Evolutionary conservation across 345 rosid species (phyloP).

Genomic region (Citrus australasica): DNA sequence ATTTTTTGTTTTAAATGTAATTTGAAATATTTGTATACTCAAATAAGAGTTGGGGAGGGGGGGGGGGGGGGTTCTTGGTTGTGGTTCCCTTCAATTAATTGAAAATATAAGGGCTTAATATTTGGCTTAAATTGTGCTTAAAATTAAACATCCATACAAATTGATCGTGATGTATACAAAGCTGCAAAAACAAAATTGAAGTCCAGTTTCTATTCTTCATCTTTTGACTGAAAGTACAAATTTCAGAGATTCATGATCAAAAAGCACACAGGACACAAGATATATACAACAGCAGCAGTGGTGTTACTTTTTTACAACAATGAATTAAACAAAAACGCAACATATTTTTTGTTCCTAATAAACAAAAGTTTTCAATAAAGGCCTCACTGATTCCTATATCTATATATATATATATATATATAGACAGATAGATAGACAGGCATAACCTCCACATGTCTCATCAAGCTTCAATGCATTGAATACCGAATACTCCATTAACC

Average conservation of each 20-base stretch:
- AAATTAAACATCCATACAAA: background rate
- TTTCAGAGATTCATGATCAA: background rate
- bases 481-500: background rate
- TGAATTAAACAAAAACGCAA: too few relatives aligned
- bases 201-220: background rate
- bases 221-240: background rate
- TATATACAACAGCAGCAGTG: too few relatives aligned
- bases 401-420: too few relatives aligned
- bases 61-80: too few relatives aligned
- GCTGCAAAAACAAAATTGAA: background rate
- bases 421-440: too few relatives aligned
- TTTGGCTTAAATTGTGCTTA: too few relatives aligned
- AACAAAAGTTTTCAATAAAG: background rate
- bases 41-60: too few relatives aligned
- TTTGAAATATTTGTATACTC: too few relatives aligned
- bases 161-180: background rate
- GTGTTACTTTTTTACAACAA: too few relatives aligned
- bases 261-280: background rate
- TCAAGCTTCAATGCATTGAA: conserved; percentile 7
- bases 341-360: too few relatives aligned
- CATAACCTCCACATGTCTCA: background rate
- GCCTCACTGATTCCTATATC: background rate
- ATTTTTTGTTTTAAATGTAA: too few relatives aligned
- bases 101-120: background rate
- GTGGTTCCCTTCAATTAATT: too few relatives aligned